Conservation (phyloP, 768 basidiomycete species). For the Mycena galopus region DNA sequence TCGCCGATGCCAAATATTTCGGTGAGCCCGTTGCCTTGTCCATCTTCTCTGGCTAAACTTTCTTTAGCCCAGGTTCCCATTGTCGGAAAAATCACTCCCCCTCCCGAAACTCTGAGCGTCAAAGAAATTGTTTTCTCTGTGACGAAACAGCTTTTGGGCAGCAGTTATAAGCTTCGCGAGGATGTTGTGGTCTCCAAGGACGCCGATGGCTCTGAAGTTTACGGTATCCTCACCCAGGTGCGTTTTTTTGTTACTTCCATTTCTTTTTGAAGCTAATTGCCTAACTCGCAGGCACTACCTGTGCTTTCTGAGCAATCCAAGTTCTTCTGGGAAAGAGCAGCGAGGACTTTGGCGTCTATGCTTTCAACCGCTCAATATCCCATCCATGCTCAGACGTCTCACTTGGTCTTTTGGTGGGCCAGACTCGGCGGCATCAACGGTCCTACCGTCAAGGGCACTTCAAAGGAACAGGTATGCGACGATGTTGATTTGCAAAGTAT, state of each 20-base stretch:
- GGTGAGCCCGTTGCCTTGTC: conserved; percentile 4
- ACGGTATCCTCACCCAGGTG: conserved; percentile 29
- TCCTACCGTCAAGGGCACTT: conserved; percentile 24
- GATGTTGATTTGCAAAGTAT: too few relatives aligned
- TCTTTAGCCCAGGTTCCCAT: conserved; percentile 26
- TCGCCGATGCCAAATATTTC: conserved; percentile 32
- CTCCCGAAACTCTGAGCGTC: conserved; percentile 24
- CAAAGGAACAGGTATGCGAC: too few relatives aligned
- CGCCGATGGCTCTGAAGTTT: conserved; percentile 29
- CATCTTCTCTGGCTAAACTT: neutral
- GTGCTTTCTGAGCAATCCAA: conserved; percentile 31
- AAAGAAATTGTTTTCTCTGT: conserved; percentile 26
- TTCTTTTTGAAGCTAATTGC: neutral
- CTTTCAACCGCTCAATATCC: conserved; percentile 37
- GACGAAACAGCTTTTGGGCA: conserved; percentile 29
- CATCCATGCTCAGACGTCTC: conserved; percentile 33
- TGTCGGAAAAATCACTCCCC: conserved; percentile 16
- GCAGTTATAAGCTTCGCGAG: conserved; percentile 25
- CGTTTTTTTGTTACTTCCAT: neutral
- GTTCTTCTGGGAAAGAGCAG: conserved; percentile 33
- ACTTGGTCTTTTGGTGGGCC: conserved; percentile 38
- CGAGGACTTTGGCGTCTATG: conserved; percentile 29
- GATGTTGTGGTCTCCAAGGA: conserved; percentile 8
- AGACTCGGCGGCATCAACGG: conserved; percentile 36
- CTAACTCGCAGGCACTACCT: conserved; percentile 24